Evolutionary conservation across 768 basidiomycete genomes (phyloP).

Genomic region (Lentinula sp.): DNA sequence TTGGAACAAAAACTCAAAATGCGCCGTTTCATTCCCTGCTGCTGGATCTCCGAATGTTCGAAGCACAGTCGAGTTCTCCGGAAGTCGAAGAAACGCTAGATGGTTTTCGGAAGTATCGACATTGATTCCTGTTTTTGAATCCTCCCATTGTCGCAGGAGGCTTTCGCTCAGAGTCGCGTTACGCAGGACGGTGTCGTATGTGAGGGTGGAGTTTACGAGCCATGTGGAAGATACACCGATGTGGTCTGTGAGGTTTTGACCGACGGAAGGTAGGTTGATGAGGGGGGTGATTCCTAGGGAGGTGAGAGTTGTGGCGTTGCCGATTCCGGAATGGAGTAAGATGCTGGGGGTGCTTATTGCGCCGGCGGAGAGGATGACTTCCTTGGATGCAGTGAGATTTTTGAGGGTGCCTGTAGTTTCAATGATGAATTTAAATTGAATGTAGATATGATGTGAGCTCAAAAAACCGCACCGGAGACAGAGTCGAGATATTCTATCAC

Average conservation of each 20-base stretch:
- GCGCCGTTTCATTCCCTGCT: constrained; percentile 24
- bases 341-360: constrained; percentile 28
- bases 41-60: constrained; percentile 20
- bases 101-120: constrained; percentile 15
- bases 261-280: constrained; percentile 23
- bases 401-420: not conserved
- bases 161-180: constrained; percentile 16
- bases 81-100: constrained; percentile 21
- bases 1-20: constrained; percentile 26
- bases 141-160: constrained; percentile 22
- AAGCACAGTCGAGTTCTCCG: constrained; percentile 16
- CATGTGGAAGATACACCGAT: constrained; percentile 17
- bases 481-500: constrained; percentile 15
- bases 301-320: constrained; percentile 15
- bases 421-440: too few species aligned
- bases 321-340: constrained; percentile 28
- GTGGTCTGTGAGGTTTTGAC: constrained; percentile 27
- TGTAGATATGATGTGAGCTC: not conserved
- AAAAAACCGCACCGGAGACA: too few species aligned
- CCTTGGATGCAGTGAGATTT: constrained; percentile 11
- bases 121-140: constrained; percentile 22
- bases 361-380: constrained; percentile 32
- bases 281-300: constrained; percentile 17
- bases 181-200: constrained; percentile 18
- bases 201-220: constrained; percentile 20